Base-by-base conservation (phyloP, 2,329 filamentous ascomycete genomes). In the Botrytis tulipae region DNA sequence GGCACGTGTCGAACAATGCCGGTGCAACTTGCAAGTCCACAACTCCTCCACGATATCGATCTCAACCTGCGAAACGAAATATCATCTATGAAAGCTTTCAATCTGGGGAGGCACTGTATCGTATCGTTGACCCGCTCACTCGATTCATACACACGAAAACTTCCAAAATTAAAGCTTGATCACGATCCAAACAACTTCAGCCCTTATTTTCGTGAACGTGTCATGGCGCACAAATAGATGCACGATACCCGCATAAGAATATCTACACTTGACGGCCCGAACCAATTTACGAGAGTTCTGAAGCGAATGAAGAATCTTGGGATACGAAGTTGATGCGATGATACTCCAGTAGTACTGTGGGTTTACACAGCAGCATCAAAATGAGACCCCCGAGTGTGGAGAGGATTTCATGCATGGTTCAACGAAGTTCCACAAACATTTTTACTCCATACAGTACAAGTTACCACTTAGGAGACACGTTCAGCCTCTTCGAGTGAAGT, bases 311-410 rank as follows among this genome's bases (percentile, higher is more conserved):
- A 42, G 6, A 65, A 25, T 29, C 37, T 40, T 66, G 35, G 37
- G 61, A 57, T 67, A 66, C 70, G 60, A 57, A 57, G 42, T 66
- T 51, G n/a, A 59, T 67, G 69, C 40, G 25, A 57, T 57, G 69
- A 37, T 72, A 66, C 70, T 42, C 20, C 60, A 54, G 35, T 66
- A 29, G 48, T 14, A 40, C 42, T 32, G 54, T 42, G 63, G 6
- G 54, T 22, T 72, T 54, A 37, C 35, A 54, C 70, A 72, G 12
- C 60, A 70, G 67, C 29, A 61, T 10, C 67, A 61, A 14, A 29
- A 61, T 44, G 51, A 70, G 54, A 70, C 29, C 54, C 35, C 51
- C 40, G 20, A 22, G 54, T 60, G 46, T 67, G 46, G 65, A 67
- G 65, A 54, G 54, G 35, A 60, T 44, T 60, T 46, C 20, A 70